These are phyloP conservation scores for Aspergillus funiculosus DNA, from an alignment of 495 filamentous ascomycete species.

Conservation along the genomic window DNA sequence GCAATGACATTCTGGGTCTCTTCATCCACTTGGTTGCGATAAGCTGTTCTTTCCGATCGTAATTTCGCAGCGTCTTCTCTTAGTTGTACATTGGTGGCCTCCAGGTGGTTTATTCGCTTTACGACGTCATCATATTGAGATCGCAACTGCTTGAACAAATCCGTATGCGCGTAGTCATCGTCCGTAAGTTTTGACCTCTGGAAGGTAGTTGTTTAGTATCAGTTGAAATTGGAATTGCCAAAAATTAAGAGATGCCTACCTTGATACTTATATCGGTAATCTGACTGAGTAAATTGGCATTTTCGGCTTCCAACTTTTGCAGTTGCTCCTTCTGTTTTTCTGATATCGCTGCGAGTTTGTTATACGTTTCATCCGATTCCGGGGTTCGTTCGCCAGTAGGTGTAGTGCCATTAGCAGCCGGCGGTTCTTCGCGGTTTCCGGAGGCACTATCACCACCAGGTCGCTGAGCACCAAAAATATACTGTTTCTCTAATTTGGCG, in stretches of 20 bases:
- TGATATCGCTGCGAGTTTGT: conserved; percentile 65
- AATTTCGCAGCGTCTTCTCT: conserved; percentile 79
- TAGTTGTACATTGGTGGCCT: conserved; percentile 79
- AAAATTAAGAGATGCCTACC: conserved; percentile 25
- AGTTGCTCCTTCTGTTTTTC: conserved; percentile 84
- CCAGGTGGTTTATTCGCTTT: conserved; percentile 82
- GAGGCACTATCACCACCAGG: conserved; percentile 46
- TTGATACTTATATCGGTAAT: conserved; percentile 64
- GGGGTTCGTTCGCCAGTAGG: conserved; percentile 44
- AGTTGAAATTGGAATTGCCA: background rate
- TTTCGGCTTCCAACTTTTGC: conserved; percentile 69
- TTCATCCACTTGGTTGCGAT: conserved; percentile 68
- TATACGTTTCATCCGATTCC: conserved; percentile 62
- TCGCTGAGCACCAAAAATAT: conserved; percentile 58
- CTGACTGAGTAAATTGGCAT: conserved; percentile 70
- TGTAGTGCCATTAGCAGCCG: conserved; percentile 51
- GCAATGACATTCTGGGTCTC: conserved; percentile 63
- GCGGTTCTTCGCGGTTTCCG: conserved; percentile 48
- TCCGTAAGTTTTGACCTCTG: conserved; percentile 68
- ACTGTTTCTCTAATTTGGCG: conserved; percentile 88
- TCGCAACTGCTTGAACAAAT: conserved; percentile 87
- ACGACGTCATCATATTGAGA: conserved; percentile 88
- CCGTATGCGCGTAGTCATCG: conserved; percentile 87
- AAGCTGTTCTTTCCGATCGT: conserved; percentile 77
- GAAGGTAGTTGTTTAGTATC: background rate